Conservation (phyloP, 2,329 filamentous ascomycete species). For the Pseudopithomyces chartarum region DNA sequence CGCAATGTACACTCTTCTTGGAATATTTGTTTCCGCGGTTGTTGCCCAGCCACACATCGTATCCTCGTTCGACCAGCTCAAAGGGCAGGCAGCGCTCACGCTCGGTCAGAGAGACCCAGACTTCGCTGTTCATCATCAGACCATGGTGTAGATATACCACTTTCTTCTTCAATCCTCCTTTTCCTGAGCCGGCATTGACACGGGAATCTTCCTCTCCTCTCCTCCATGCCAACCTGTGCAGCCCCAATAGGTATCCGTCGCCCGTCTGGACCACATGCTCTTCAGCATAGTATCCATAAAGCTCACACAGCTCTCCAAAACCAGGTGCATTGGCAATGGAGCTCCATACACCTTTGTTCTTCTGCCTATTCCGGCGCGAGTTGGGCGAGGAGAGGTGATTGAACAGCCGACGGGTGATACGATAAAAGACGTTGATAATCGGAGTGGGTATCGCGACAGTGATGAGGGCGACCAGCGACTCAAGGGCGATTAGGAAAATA, state of each 20-base stretch:
- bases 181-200: conserved; percentile 72
- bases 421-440: conserved; percentile 81
- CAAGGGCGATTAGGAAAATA: conserved; percentile 79
- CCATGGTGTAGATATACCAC: conserved; percentile 96
- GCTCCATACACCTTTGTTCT: conserved; percentile 74
- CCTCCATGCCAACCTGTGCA: conserved; percentile 84
- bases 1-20: conserved; percentile 82
- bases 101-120: conserved; percentile 94
- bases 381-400: conserved; percentile 75
- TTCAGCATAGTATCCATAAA: conserved; percentile 91
- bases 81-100: conserved; percentile 86
- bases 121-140: conserved; percentile 97
- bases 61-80: conserved; percentile 84
- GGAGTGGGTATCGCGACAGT: conserved; percentile 85
- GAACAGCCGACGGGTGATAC: conserved; percentile 80
- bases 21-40: conserved; percentile 99
- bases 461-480: conserved; percentile 80
- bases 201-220: conserved; percentile 79
- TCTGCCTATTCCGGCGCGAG: conserved; percentile 68
- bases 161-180: conserved; percentile 68
- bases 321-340: conserved; percentile 85
- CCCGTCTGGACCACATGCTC: conserved; percentile 95
- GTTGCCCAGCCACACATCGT: conserved; percentile 97
- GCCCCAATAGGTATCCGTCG: conserved; percentile 88
- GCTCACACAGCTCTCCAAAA: conserved; percentile 89